Evolutionary conservation across 805 yeast genomes (phyloP).

Genomic region (Yarrowia sp.): DNA sequence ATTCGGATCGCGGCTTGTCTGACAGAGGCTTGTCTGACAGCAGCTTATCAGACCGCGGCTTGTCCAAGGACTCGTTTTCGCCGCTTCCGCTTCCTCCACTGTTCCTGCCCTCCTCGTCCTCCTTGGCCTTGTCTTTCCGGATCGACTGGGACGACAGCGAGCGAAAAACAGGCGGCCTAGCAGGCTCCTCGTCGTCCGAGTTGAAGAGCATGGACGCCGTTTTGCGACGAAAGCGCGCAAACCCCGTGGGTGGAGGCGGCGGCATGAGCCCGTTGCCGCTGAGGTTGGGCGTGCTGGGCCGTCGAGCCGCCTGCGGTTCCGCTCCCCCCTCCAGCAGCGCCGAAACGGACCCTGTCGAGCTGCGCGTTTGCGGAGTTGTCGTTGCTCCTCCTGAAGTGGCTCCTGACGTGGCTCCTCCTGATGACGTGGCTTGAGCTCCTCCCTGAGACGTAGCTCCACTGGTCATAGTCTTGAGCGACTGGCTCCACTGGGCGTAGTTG

Average conservation of each 20-base stretch:
- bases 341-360: neutral
- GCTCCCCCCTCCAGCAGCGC: neutral
- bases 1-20: neutral
- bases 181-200: constrained; percentile 18
- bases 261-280: neutral
- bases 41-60: no score
- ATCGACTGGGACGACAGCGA: constrained; percentile 17
- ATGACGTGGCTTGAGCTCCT: no score
- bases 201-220: constrained; percentile 15
- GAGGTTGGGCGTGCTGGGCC: constrained; percentile 1
- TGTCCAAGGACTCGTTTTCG: no score
- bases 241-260: constrained; percentile 10
- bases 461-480: neutral
- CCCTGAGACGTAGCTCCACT: no score
- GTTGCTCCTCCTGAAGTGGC: neutral
- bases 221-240: constrained; percentile 4
- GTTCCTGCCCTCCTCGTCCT: neutral
- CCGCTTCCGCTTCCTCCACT: neutral
- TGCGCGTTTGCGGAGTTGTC: neutral
- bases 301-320: neutral
- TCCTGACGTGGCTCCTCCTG: no score
- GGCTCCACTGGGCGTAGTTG: constrained; percentile 18
- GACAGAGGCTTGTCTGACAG: no score
- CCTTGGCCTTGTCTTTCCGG: neutral
- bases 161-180: constrained; percentile 5